phyloP scores from a whole-genome alignment of 2,329 filamentous ascomycete genomes.

The Penicillium thymicola region DNA sequence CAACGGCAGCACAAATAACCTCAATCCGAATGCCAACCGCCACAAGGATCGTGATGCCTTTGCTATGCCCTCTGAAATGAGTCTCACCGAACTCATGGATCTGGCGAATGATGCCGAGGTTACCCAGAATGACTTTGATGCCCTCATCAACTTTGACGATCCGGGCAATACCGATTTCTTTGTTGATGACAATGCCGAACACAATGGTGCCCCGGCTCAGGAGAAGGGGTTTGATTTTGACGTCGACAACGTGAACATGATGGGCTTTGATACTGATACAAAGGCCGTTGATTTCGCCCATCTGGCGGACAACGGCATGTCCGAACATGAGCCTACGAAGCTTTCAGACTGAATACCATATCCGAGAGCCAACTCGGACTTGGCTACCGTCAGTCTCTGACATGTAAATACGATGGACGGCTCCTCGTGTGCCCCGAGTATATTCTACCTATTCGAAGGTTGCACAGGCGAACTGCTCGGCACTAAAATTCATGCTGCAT shows the following conservation, averaged over 20 bases:
- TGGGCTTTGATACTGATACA: conserved; percentile 20
- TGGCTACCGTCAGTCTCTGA: neutral
- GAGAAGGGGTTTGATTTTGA: conserved; percentile 24
- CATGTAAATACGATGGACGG: neutral
- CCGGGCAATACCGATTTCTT: conserved; percentile 35
- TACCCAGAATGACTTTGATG: conserved; percentile 46
- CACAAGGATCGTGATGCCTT: conserved; percentile 24
- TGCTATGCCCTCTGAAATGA: conserved; percentile 35
- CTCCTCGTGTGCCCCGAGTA: neutral
- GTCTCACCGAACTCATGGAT: conserved; percentile 42
- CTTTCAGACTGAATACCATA: neutral
- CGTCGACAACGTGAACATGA: conserved; percentile 18
- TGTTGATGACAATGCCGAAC: conserved; percentile 25
- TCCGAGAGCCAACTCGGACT: neutral
- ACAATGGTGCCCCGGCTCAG: neutral
- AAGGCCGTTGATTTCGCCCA: conserved; percentile 21
- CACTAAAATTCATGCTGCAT: neutral
- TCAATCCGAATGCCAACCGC: conserved; percentile 30
- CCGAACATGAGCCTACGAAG: neutral
- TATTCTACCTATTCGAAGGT: neutral
- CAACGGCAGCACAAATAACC: conserved; percentile 41
- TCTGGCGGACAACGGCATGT: conserved; percentile 6
- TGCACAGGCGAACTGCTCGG: neutral
- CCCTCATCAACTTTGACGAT: conserved; percentile 47
- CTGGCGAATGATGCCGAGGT: conserved; percentile 45